These are phyloP conservation scores for Pythium aristosporum DNA, from an alignment of 352 stramenopile genomes.

Conservation along the genomic window DNA sequence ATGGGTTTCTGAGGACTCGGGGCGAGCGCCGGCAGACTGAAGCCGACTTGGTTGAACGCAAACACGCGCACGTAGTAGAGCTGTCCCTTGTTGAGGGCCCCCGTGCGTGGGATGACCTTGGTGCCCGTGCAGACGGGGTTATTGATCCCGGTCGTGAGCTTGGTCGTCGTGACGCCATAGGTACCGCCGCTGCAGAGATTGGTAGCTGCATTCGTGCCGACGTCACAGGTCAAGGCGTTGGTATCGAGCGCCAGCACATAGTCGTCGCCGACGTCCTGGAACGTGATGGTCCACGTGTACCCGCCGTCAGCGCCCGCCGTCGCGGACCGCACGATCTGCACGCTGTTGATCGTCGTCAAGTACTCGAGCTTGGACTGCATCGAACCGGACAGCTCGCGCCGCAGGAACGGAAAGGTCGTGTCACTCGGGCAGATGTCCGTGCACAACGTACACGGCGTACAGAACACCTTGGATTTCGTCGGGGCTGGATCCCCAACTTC, in stretches of 20 bases:
- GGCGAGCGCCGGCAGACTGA: constrained; percentile 62
- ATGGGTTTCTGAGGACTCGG: constrained; percentile 72
- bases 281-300: constrained; percentile 90
- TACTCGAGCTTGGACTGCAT: constrained; percentile 72
- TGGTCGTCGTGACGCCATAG: constrained; percentile 51
- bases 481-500: constrained; percentile 57
- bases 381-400: constrained; percentile 57
- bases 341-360: constrained; percentile 49
- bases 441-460: constrained; percentile 45
- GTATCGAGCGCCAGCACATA: constrained; percentile 51
- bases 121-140: constrained; percentile 78
- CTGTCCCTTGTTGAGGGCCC: constrained; percentile 84
- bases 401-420: constrained; percentile 25
- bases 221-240: constrained; percentile 30
- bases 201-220: neutral
- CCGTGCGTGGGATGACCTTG: constrained; percentile 67
- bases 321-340: constrained; percentile 74
- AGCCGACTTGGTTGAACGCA: constrained; percentile 95
- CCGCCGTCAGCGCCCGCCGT: constrained; percentile 39
- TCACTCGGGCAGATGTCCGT: constrained; percentile 32
- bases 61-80: constrained; percentile 94
- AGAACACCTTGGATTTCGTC: constrained; percentile 57
- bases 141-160: constrained; percentile 66
- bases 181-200: constrained; percentile 21
- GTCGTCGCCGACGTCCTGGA: constrained; percentile 84